These are phyloP conservation scores for Capronia epimyces DNA, from an alignment of 2,329 filamentous ascomycete genomes.

Conservation along the genomic window DNA sequence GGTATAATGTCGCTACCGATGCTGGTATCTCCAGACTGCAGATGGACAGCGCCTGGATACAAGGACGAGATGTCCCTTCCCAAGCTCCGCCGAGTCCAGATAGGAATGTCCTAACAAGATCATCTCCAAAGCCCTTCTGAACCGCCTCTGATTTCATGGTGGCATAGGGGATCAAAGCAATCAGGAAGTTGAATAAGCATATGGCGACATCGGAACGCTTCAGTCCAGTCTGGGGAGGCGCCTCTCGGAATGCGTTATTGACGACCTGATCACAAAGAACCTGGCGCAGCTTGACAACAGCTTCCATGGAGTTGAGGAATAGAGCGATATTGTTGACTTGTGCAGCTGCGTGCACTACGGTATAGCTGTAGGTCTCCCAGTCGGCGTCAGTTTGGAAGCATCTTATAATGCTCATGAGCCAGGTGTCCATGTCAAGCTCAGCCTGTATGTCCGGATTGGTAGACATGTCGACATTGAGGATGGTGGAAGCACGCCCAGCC, in stretches of 20 bases:
- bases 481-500: slow-evolving; percentile 7
- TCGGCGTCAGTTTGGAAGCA: slow-evolving; percentile 69
- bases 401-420: slow-evolving; percentile 72
- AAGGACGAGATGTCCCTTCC: slow-evolving; percentile 83
- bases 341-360: slow-evolving; percentile 76
- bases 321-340: slow-evolving; percentile 87
- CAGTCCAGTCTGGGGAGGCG: slow-evolving; percentile 69
- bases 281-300: slow-evolving; percentile 69
- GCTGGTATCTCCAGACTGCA: slow-evolving; percentile 91
- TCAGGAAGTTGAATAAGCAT: slow-evolving; percentile 79
- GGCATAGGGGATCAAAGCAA: slow-evolving; percentile 76
- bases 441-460: slow-evolving; percentile 24
- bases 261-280: slow-evolving; percentile 79
- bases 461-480: slow-evolving; percentile 18
- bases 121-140: slow-evolving; percentile 63
- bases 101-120: slow-evolving; percentile 80
- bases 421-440: slow-evolving; percentile 57
- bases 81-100: slow-evolving; percentile 67
- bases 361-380: slow-evolving; percentile 91
- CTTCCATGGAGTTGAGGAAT: slow-evolving; percentile 66
- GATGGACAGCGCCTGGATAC: slow-evolving; percentile 89
- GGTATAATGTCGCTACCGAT: slow-evolving; percentile 77
- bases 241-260: slow-evolving; percentile 70
- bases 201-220: slow-evolving; percentile 84
- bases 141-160: slow-evolving; percentile 65